Conservation (phyloP, 768 basidiomycete genomes). For the Boletus huronensis region DNA sequence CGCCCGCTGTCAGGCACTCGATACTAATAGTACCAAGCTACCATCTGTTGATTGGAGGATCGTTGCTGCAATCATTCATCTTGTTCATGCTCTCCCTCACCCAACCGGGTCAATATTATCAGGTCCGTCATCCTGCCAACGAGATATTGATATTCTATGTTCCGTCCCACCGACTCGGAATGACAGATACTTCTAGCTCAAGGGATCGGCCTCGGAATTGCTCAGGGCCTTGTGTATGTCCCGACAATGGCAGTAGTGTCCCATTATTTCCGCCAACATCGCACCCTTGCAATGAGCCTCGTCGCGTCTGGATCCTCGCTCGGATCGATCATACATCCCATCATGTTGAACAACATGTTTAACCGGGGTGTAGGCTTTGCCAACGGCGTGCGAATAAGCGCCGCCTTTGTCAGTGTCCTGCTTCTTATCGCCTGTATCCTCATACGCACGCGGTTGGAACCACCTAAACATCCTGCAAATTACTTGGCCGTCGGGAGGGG, state of each 20-base stretch:
- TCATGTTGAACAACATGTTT: slow-evolving; percentile 31
- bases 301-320: slow-evolving; percentile 38
- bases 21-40: slow-evolving; percentile 31
- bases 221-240: slow-evolving; percentile 44
- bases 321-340: slow-evolving; percentile 24
- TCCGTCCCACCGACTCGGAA: neutral
- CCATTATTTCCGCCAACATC: slow-evolving; percentile 43
- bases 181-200: slow-evolving; percentile 46
- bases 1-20: neutral
- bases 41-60: slow-evolving; percentile 44
- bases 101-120: slow-evolving; percentile 40
- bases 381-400: slow-evolving; percentile 49
- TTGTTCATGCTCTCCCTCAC: slow-evolving; percentile 46
- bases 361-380: slow-evolving; percentile 34
- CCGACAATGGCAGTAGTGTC: slow-evolving; percentile 43
- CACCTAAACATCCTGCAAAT: slow-evolving; percentile 16
- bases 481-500: slow-evolving; percentile 18
- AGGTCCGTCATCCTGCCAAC: slow-evolving; percentile 28
- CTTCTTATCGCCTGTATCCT: slow-evolving; percentile 33
- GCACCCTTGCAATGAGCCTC: slow-evolving; percentile 45
- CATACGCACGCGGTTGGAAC: slow-evolving; percentile 40
- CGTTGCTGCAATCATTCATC: slow-evolving; percentile 40
- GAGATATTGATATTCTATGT: neutral
- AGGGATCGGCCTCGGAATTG: slow-evolving; percentile 46
- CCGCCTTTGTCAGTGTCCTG: slow-evolving; percentile 38